Evolutionary conservation across 2,329 filamentous ascomycete species (phyloP), one percentile per base, ranked within the genome.

Genomic region (Cyphellophora europaea): DNA sequence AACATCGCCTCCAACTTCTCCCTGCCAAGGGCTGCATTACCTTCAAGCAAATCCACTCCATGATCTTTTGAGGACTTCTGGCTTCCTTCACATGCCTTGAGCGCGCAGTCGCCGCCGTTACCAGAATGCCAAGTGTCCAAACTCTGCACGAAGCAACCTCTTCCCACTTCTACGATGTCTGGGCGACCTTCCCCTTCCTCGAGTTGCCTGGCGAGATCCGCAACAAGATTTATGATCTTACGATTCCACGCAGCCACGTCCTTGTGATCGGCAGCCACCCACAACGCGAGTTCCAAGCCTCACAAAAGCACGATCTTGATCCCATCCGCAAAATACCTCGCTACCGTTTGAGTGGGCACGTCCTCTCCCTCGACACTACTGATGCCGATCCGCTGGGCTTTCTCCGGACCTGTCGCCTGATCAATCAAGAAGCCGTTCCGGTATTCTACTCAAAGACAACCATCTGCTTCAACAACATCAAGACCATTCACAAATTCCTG

Each of bases 151-250:
- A n/a, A n/a, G n/a, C n/a, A n/a, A n/a, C n/a, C n/a, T n/a, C n/a
- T n/a, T n/a, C n/a, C n/a, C n/a, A n/a, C n/a, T n/a, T n/a, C n/a
- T n/a, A n/a, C n/a, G n/a, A n/a, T n/a, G n/a, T n/a, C n/a, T n/a
- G n/a, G n/a, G n/a, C n/a, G n/a, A n/a, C n/a, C n/a, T 25, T 25
- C 21, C 21, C 21, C 5, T 82, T 87, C 53, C 66, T 86, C 38
- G 63, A 71, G 18, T 62, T 88, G 1, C 82, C 82, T 0, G 68
- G 73, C 0, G 82, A 88, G 52, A 56, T 88, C 18, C 77, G 82
- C 5, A 62, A 80, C 40, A 73, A 75, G 48, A 71, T 88, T 10
- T 87, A 86, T 53, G 68, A 65, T 25, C 65, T 76, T 45, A 68
- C 77, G 43, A 79, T 85, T 43, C 56, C 65, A 4, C 25, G 41